Conservation (phyloP, 1,284 basidiomycete genomes). For the Puccinia hordei region DNA sequence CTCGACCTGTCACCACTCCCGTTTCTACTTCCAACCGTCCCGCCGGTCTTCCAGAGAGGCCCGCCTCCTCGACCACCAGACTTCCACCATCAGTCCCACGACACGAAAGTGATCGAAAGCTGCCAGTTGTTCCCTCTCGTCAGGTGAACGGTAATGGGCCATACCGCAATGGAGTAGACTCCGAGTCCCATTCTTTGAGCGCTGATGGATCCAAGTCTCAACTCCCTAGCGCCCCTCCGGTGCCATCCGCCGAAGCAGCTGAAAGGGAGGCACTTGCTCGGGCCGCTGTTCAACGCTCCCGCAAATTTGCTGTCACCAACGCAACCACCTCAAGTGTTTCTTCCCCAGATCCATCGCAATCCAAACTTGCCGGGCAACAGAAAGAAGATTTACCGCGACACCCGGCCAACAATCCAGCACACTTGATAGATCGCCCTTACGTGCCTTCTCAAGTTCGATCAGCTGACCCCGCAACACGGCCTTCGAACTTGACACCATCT, state of each 20-base stretch:
- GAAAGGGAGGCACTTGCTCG: slow-evolving; percentile 48
- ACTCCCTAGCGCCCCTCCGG: slow-evolving; percentile 1
- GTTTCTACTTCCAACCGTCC: slow-evolving; percentile 32
- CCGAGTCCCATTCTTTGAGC: neutral
- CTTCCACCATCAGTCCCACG: slow-evolving; percentile 21
- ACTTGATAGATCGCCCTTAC: slow-evolving; percentile 18
- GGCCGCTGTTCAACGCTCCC: slow-evolving; percentile 45
- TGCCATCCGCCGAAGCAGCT: slow-evolving; percentile 36
- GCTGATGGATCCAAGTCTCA: slow-evolving; percentile 11
- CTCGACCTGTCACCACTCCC: slow-evolving; percentile 41
- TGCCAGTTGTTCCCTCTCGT: slow-evolving; percentile 16
- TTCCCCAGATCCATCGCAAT: neutral
- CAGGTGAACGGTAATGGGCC: slow-evolving; percentile 13
- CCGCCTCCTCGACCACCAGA: neutral
- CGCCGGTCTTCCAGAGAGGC: slow-evolving; percentile 45
- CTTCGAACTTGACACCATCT: slow-evolving; percentile 13
- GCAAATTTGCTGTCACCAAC: slow-evolving; percentile 32
- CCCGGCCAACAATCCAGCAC: slow-evolving; percentile 3
- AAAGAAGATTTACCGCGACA: slow-evolving; percentile 24
- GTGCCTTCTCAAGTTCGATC: slow-evolving; percentile 7
- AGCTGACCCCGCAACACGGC: neutral
- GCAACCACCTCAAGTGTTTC: neutral
- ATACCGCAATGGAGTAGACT: slow-evolving; percentile 27
- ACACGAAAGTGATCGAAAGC: slow-evolving; percentile 43
- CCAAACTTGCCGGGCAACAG: neutral